Base-by-base conservation (phyloP, 441 rosid species). In the Hura crepitans region DNA sequence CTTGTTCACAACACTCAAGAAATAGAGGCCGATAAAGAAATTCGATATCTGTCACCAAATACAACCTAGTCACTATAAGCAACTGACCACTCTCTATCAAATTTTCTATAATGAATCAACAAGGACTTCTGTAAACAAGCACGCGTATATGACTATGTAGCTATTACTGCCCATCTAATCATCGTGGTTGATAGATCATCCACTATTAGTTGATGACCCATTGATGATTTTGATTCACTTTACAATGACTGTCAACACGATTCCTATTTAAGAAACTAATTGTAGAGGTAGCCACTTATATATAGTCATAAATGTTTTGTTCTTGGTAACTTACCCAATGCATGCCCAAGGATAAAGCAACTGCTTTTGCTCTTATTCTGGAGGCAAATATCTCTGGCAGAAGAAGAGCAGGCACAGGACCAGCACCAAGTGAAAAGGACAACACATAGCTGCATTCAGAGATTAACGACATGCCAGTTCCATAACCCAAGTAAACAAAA, bases 391-490 rank as follows among this genome's bases (percentile, higher is more conserved):
- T 92, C 83, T 95, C 99, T 11, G 99, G 95, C 28, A 90, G 91
- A 57, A 95, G 97, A 81, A 95, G 92, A 63, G 98, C 98, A 28
- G 98, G 98, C 50, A 95, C 99, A 20, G 97, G 99, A 70, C 98
- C 99, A 27, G 99, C 98, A 71, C 99, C 99, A 72, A 92, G 98
- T 50, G 99, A 92, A 84, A 95, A 95, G 14, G 97, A 95, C 73
- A 95, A 73, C 20, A 92, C 99, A 75, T 92, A 95, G 80, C 99
- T 95, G 88, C 27, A 28, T 65, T 18, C 58, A 66, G 25, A 62
- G 64, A 81, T 78, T 45, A 64, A 56, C 66, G 54, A 78, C 39
- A 0, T 62, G 83, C 35, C 71, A 72, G 65, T 51, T 42, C 42
- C 62, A 71, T 64, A 47, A 39, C 20, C 28, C 59, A 67, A 25